Conservation (phyloP, 164 flowering plant species). For the Chloranthus sessilifolius region DNA sequence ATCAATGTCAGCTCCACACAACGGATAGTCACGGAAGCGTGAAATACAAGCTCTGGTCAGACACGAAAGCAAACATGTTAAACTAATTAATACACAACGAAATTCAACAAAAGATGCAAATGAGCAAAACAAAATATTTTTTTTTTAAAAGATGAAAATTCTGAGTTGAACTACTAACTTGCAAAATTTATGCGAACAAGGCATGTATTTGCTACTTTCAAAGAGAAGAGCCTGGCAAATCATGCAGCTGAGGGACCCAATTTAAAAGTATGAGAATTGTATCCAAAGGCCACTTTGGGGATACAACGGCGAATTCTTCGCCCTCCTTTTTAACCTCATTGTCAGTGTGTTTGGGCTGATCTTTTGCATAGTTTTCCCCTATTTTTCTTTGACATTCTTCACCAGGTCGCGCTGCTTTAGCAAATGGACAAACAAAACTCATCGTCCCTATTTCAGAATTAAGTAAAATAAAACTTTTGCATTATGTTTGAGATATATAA, state of each 20-base stretch:
- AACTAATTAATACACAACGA: too few species aligned
- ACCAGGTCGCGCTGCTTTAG: too few species aligned
- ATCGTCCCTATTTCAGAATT: too few species aligned
- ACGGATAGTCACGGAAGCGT: slow-evolving; percentile 83
- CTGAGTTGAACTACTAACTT: slow-evolving; percentile 42
- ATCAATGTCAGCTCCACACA: slow-evolving; percentile 96
- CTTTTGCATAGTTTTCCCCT: too few species aligned
- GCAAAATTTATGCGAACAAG: slow-evolving; percentile 92
- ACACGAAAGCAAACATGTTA: neutral
- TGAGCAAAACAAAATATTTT: slow-evolving; percentile 1
- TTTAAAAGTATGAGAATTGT: slow-evolving; percentile 79
- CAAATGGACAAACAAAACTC: too few species aligned
- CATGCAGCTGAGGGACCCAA: slow-evolving; percentile 92
- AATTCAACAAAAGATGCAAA: neutral
- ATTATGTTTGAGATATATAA: too few species aligned
- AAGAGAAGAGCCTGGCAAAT: slow-evolving; percentile 93
- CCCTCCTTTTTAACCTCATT: slow-evolving; percentile 30
- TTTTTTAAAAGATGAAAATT: neutral
- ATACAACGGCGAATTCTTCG: slow-evolving; percentile 22
- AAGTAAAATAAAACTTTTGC: too few species aligned
- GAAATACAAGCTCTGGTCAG: slow-evolving; percentile 67
- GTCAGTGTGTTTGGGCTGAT: too few species aligned
- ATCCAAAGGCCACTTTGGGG: slow-evolving; percentile 91
- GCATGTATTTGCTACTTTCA: slow-evolving; percentile 68
- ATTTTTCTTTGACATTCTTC: too few species aligned